Evolutionary conservation across 164 flowering plant species (phyloP).

Genomic region (Platanus orientalis): DNA sequence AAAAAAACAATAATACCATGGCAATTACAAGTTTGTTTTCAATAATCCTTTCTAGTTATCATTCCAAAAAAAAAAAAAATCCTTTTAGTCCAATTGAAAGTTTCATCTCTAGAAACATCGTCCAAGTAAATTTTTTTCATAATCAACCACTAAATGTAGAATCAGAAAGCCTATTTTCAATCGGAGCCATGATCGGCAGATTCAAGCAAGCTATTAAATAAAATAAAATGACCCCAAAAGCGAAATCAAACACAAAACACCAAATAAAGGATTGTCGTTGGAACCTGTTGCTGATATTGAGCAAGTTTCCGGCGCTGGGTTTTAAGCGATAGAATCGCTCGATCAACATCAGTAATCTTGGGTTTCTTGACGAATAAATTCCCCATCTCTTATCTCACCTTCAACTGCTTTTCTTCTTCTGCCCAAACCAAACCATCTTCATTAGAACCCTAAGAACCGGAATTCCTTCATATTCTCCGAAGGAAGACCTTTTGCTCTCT

Average conservation of each 20-base stretch:
- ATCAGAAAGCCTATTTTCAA: neutral
- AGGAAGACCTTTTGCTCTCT: too few species aligned
- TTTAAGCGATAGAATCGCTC: conserved; percentile 86
- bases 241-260: neutral
- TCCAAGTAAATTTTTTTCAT: neutral
- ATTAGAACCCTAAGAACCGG: too few species aligned
- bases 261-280: neutral
- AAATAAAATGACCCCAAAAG: neutral
- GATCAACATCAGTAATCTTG: conserved; percentile 83
- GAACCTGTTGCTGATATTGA: conserved; percentile 86
- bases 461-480: too few species aligned
- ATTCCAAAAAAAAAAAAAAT: too few species aligned
- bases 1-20: too few species aligned
- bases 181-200: neutral
- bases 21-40: too few species aligned
- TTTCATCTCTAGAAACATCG: too few species aligned
- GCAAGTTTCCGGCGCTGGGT: conserved; percentile 89
- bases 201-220: neutral
- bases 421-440: too few species aligned
- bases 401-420: too few species aligned
- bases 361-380: conserved; percentile 86
- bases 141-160: neutral
- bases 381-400: conserved; percentile 82
- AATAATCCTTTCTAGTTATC: too few species aligned
- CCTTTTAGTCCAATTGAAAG: too few species aligned